A percentile compares a stretch with the other conserved stretches of the same genome.
phyloP scores from a whole-genome alignment of 169 alveolate genomes.

The Cryptosporidium sp. region DNA sequence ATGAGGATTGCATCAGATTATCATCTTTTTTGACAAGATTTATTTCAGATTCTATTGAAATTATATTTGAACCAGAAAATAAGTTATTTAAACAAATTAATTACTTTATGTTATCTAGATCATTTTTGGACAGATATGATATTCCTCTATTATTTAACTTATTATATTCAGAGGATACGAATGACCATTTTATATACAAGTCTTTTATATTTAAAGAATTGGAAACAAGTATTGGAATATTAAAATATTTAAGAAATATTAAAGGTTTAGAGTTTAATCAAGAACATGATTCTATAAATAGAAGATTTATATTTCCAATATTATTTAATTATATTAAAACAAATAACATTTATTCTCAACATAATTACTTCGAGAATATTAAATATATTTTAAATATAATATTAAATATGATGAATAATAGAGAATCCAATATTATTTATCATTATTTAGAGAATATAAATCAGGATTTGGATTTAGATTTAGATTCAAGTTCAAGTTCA shows the following conservation, averaged over 20 bases:
- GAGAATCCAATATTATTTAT: not conserved
- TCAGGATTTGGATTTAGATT: not conserved
- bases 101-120: constrained; percentile 43
- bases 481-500: not conserved
- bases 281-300: constrained; percentile 62
- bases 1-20: constrained; percentile 25
- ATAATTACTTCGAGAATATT: constrained; percentile 18
- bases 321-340: constrained; percentile 34
- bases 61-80: constrained; percentile 38
- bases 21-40: constrained; percentile 55
- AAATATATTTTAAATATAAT: constrained; percentile 16
- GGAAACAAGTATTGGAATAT: not conserved
- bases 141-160: constrained; percentile 44
- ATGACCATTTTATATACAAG: not conserved
- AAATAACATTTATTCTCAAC: constrained; percentile 41
- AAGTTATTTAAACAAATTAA: constrained; percentile 35
- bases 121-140: constrained; percentile 52
- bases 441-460: not conserved
- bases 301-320: constrained; percentile 44
- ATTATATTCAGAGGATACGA: constrained; percentile 40
- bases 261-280: constrained; percentile 25
- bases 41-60: constrained; percentile 28
- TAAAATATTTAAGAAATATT: not conserved
- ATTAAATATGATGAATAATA: constrained; percentile 25
- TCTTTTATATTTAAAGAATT: constrained; percentile 28